Evolutionary conservation across 2,329 filamentous ascomycete species (phyloP), one percentile per base, ranked within the genome.

Genomic region (Paraphaeosphaeria minitans): DNA sequence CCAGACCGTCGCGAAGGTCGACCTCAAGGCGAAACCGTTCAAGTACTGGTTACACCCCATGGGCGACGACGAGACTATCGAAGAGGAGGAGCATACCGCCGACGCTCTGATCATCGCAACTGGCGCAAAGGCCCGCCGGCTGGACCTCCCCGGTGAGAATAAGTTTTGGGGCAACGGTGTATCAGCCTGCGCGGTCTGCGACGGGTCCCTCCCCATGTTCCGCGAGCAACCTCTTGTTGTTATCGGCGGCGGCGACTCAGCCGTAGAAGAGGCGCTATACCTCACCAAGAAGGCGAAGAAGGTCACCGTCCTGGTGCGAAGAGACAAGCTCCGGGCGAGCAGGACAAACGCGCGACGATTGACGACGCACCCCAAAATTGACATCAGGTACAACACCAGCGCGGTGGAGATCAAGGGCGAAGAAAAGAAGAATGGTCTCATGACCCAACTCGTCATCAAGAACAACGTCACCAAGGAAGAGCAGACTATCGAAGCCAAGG

Each of bases 81-180:
- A 92, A 75, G 86, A 83, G 60, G 87, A 89, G 59, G 81, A 80
- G 55, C 89, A 93, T 83, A 99, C 95, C 4, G 92, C 95, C 58
- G 94, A 98, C 77, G 85, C 92, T 48, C 82, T 99, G 70, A 97
- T 99, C 79, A 88, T 99, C 66, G 96, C 95, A 42, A 99, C 95
- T 0, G 95, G 95, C 67, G 95, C 96, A 50, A 97, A 94, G 63
- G 95, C 95, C 37, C 85, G 91, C 66, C 87, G 96, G 63, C 82
- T 99, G 56, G 83, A 89, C 76, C 86, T 99, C 48, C 83, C 88
- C 13, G 96, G 95, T 55, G 95, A 99, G 83, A 91, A 96, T 56
- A 91, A 89, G 77, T 99, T 93, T 86, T 99, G 96, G 96, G 93
- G 97, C 77, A 95, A 91, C 77, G 95, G 95, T 67, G 92, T 99